These are phyloP conservation scores for Porphyra umbilicalis DNA, from an alignment of 31 red algal genomes.

Conservation along the genomic window DNA sequence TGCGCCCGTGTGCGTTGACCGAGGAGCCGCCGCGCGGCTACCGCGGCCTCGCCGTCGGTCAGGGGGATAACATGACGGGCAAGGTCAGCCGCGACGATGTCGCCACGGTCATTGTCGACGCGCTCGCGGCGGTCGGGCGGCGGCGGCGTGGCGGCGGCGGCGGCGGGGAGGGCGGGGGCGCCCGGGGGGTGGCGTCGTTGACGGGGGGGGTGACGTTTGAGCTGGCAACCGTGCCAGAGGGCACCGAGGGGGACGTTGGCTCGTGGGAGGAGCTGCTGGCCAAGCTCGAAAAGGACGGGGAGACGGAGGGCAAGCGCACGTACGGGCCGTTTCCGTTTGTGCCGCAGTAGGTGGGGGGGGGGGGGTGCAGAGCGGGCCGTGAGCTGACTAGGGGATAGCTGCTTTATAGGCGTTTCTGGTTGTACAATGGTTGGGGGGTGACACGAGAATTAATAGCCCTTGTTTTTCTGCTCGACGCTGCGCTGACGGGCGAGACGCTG, in stretches of 20 bases:
- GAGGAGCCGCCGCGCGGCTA: constrained; percentile 56
- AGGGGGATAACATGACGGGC: constrained; percentile 74
- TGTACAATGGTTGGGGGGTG: too few relatives aligned
- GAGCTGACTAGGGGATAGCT: not conserved
- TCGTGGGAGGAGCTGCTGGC: not conserved
- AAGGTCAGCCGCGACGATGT: constrained; percentile 73
- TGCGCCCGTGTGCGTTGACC: constrained; percentile 81
- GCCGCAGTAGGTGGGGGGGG: not conserved
- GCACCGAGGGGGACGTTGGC: not conserved
- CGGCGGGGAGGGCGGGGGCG: too few relatives aligned
- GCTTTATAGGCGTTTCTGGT: too few relatives aligned
- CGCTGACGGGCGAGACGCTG: too few relatives aligned
- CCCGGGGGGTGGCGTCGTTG: not conserved
- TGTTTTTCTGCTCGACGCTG: too few relatives aligned
- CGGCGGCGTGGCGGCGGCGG: too few relatives aligned
- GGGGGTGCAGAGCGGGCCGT: not conserved
- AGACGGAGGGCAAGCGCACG: not conserved
- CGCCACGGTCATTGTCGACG: constrained; percentile 45
- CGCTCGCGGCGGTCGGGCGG: constrained; percentile 2
- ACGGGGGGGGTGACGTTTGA: not conserved
- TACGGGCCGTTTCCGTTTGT: constrained; percentile 4
- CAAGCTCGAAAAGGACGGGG: not conserved
- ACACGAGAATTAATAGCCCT: too few relatives aligned
- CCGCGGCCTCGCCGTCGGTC: constrained; percentile 32
- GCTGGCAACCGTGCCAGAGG: not conserved